These are phyloP conservation scores for Cyanidium caldarium DNA, from an alignment of 23 red algal genomes.

Conservation along the genomic window DNA sequence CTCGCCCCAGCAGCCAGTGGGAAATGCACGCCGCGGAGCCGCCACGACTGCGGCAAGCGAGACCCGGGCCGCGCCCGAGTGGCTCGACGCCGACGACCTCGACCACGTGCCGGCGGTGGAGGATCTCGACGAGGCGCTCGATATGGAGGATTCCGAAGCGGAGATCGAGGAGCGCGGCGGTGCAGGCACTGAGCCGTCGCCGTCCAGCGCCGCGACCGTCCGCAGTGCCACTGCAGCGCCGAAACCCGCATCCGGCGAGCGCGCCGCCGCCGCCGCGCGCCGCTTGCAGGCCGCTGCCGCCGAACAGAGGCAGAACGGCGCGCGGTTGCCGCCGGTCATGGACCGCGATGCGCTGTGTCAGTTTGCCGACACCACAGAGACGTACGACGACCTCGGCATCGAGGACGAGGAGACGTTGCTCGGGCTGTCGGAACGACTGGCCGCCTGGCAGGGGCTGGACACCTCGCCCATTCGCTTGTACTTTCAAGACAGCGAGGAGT, in stretches of 20 bases:
- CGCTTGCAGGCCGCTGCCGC: not conserved
- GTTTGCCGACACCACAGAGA: not conserved
- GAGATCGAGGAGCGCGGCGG: not conserved
- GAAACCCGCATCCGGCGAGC: not conserved
- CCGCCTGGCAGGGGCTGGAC: too few species aligned
- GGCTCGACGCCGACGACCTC: not conserved
- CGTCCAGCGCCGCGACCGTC: too few species aligned
- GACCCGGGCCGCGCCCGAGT: not conserved
- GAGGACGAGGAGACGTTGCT: not conserved
- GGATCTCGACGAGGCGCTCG: not conserved
- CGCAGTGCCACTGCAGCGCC: constrained; percentile 21
- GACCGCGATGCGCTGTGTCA: not conserved
- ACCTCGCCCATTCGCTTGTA: too few species aligned
- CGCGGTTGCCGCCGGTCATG: too few species aligned
- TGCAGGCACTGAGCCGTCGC: too few species aligned
- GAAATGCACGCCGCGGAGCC: not conserved
- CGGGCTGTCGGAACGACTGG: not conserved
- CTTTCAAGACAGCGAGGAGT: too few species aligned
- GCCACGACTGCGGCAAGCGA: not conserved
- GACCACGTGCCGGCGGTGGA: not conserved
- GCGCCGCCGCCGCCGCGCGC: not conserved
- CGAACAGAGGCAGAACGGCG: too few species aligned
- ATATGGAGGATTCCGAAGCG: not conserved
- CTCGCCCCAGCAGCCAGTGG: not conserved
- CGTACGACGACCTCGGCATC: constrained; percentile 1